phyloP scores from a whole-genome alignment of 805 yeast genomes.

The Candida ortonii region DNA sequence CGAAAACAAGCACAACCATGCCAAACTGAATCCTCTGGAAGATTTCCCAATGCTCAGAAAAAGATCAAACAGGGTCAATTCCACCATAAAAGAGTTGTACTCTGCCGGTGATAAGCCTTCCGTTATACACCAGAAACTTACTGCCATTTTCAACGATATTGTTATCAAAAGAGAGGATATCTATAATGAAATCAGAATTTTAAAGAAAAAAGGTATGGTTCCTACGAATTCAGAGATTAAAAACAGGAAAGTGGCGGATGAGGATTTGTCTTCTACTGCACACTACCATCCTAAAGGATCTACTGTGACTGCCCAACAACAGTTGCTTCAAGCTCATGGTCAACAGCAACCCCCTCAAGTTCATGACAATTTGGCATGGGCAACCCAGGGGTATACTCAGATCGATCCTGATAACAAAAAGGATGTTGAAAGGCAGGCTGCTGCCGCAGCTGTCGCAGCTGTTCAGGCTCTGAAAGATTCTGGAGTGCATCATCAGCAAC shows the following conservation, averaged over 20 bases:
- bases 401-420: conserved; percentile 22
- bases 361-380: conserved; percentile 24
- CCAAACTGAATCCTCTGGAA: conserved; percentile 52
- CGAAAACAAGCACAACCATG: conserved; percentile 57
- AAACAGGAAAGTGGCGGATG: conserved; percentile 25
- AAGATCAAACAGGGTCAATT: conserved; percentile 49
- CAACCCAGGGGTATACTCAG: conserved; percentile 18
- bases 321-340: conserved; percentile 13
- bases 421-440: conserved; percentile 25
- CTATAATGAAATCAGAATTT: conserved; percentile 54
- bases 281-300: conserved; percentile 13
- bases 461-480: conserved; percentile 26
- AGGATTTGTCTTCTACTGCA: conserved; percentile 17
- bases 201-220: conserved; percentile 45
- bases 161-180: conserved; percentile 56
- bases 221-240: conserved; percentile 29
- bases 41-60: conserved; percentile 58
- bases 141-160: conserved; percentile 50
- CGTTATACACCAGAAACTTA: conserved; percentile 49
- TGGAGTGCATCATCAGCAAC: conserved; percentile 9
- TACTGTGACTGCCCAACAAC: conserved; percentile 10
- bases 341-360: conserved; percentile 12
- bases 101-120: conserved; percentile 55
- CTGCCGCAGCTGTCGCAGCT: conserved; percentile 28
- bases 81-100: conserved; percentile 49